These are phyloP conservation scores for Blastobotrys petasosporus DNA, from an alignment of 1,139 yeast genomes.

Conservation along the genomic window DNA sequence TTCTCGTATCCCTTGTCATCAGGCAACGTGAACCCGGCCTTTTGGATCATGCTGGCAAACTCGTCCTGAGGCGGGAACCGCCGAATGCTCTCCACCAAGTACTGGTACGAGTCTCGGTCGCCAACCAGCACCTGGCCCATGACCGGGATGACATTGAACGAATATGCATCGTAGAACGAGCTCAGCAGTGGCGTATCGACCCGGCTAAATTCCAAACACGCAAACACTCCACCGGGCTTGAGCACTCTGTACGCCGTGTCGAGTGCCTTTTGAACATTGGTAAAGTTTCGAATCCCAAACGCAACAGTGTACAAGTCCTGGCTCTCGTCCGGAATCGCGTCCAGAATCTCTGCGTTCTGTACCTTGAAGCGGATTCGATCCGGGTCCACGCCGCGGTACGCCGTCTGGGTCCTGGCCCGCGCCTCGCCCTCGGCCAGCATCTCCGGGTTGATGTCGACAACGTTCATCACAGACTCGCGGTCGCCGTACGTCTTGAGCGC, in stretches of 20 bases:
- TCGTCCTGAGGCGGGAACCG: conserved; percentile 89
- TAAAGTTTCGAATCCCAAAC: conserved; percentile 94
- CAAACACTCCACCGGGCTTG: conserved; percentile 98
- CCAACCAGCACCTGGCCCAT: conserved; percentile 95
- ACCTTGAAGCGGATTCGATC: conserved; percentile 71
- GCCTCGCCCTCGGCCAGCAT: conserved; percentile 91
- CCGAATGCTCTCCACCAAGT: conserved; percentile 87
- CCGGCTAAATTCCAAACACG: conserved; percentile 90
- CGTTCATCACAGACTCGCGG: conserved; percentile 69
- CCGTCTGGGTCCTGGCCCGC: conserved; percentile 47
- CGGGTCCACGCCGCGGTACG: conserved; percentile 40
- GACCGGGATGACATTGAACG: conserved; percentile 80
- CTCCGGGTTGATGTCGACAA: conserved; percentile 88
- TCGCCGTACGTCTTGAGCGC: conserved; percentile 79
- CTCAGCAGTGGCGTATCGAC: conserved; percentile 77
- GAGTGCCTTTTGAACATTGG: conserved; percentile 88
- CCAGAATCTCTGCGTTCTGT: conserved; percentile 90
- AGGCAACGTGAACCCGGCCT: conserved; percentile 90
- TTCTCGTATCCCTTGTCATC: conserved; percentile 86
- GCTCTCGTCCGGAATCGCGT: conserved; percentile 74
- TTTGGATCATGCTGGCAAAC: conserved; percentile 84
- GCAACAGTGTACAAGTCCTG: conserved; percentile 96
- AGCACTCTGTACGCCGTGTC: conserved; percentile 90
- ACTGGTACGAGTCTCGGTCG: conserved; percentile 93
- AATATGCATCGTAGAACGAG: conserved; percentile 76